Base-by-base conservation (phyloP, 495 filamentous ascomycete genomes). In the Sabuloglossum arenarium region DNA sequence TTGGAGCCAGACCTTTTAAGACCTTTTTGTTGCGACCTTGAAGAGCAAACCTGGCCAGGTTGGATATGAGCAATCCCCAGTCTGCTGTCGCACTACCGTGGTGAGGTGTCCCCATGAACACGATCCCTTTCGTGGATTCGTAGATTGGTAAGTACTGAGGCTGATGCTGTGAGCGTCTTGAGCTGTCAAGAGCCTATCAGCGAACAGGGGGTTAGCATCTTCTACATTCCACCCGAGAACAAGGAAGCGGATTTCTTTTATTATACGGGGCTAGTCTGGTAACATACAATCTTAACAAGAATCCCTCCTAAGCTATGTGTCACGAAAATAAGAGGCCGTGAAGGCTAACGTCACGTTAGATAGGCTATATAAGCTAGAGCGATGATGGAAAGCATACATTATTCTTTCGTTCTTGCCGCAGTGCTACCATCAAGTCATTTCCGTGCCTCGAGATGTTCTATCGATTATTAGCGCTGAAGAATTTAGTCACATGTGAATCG, bases 81-180 rank as follows among this genome's bases (percentile, higher is more conserved):
- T 51, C 19, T 8, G 87, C 87, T 12, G 84, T 63, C 59, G 84
- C 80, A 3, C 84, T 79, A 0, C 86, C 86, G 43, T 77, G 81
- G 63, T 93, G 86, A 14, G 86, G 86, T 14, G 86, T 93, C 14
- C 86, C 86, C 37, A 93, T 72, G 62, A 93, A 93, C 28, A 93
- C 72, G 29, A 91, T 80, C n/a, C 83, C 86, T 56, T 84, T 90
- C 0, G 34, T 39, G 8, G 34, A 39, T 16, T 39, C 16, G 34
- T 39, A 39, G 34, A 39, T 39, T 39, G 34, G 34, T 16, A 39
- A 39, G 34, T 39, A 39, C 16, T 39, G 34, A 39, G 34, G 34
- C 34, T 39, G 34, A 16, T 39, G 34, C 16, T 39, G 8, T 39
- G 34, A 39, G 34, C 34, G 34, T 39, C 16, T 39, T 16, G 34